Base-by-base conservation (phyloP, 139 green algal species). In the Gonium pectorale region DNA sequence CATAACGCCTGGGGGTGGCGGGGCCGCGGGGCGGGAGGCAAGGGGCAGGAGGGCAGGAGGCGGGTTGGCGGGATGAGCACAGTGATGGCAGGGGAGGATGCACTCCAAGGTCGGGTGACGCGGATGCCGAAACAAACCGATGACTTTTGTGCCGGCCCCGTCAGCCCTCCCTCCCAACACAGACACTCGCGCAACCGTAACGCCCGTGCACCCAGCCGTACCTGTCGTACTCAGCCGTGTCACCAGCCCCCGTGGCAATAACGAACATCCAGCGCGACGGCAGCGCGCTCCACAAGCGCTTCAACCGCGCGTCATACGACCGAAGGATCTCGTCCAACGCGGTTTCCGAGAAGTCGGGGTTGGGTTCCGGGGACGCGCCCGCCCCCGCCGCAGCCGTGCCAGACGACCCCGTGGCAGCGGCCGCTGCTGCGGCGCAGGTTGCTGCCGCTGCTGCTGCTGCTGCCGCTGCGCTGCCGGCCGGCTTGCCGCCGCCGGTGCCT, bases 191-290 rank as follows among this genome's bases (percentile, higher is more conserved):
- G n/a, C n/a, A n/a, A 63, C 54, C 27, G 21, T 1, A 63, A 63
- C 54, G 6, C 15, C 6, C 60, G 15, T 37, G 35, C 35, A 13
- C 13, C 29, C 43, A 29, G 11, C 40, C 74, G 7, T 46, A 83
- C 77, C 77, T 73, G 60, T 64, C 62, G 59, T 83, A 83, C 63
- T 73, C 77, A 1, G 79, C 79, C 9, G 90, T 96, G 85, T 96
- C 89, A 0, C 93, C 94, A 59, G 94, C 91, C 2, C 92, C 90
- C 8, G 91, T 92, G 8, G 85, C 79, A 43, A 96, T 83, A 4
- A 97, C 11, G 19, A 97, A 60, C 86, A 97, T 63, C 17, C 81
- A 90, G 71, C 94, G 93, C 1, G 68, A 19, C 22, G 89, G 90
- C 78, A 94, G 78, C 1, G 83, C 86, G 1, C 64, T 64, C 43